Percentiles rank a stretch among this genome's conserved stretches.
Conservation (phyloP, 2,329 filamentous ascomycete species). For the Phaeosphaeria sp. region DNA sequence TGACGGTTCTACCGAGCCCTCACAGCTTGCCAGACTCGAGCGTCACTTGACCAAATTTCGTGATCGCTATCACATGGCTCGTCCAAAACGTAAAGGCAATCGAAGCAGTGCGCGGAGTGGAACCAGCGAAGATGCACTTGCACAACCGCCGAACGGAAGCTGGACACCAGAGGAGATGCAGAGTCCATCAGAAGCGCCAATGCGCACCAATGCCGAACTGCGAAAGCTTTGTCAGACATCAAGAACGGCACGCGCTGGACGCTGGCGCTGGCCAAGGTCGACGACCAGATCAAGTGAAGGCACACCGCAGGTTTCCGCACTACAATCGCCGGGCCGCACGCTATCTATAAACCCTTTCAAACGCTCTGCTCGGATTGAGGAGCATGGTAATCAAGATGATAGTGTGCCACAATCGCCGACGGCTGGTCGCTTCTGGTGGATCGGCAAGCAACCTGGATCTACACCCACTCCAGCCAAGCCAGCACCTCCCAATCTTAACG, state of each 20-base stretch:
- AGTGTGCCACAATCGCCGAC: background rate
- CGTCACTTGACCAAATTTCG: slow-evolving; percentile 6
- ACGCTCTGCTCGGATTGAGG: slow-evolving; percentile 22
- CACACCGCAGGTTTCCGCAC: slow-evolving; percentile 8
- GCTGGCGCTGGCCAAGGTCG: slow-evolving; percentile 26
- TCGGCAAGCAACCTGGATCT: slow-evolving; percentile 7
- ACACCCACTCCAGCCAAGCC: background rate
- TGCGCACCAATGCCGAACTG: slow-evolving; percentile 16
- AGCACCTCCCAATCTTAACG: slow-evolving; percentile 18
- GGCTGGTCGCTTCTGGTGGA: slow-evolving; percentile 4
- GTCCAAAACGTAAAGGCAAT: slow-evolving; percentile 9
- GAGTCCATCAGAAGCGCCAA: slow-evolving; percentile 12
- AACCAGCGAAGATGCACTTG: slow-evolving; percentile 18
- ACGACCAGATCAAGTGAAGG: slow-evolving; percentile 19
- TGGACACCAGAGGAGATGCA: slow-evolving; percentile 10
- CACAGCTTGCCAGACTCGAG: background rate
- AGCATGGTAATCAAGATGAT: slow-evolving; percentile 4
- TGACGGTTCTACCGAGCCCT: background rate
- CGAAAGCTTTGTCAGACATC: slow-evolving; percentile 20
- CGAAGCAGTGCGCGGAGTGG: slow-evolving; percentile 16
- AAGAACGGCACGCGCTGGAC: slow-evolving; percentile 14
- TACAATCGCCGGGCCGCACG: slow-evolving; percentile 5
- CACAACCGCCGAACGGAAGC: slow-evolving; percentile 12
- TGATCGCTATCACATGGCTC: slow-evolving; percentile 20
- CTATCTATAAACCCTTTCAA: slow-evolving; percentile 27